Evolutionary conservation across 768 basidiomycete genomes (phyloP).

Genomic region (Gymnopilus dilepis): DNA sequence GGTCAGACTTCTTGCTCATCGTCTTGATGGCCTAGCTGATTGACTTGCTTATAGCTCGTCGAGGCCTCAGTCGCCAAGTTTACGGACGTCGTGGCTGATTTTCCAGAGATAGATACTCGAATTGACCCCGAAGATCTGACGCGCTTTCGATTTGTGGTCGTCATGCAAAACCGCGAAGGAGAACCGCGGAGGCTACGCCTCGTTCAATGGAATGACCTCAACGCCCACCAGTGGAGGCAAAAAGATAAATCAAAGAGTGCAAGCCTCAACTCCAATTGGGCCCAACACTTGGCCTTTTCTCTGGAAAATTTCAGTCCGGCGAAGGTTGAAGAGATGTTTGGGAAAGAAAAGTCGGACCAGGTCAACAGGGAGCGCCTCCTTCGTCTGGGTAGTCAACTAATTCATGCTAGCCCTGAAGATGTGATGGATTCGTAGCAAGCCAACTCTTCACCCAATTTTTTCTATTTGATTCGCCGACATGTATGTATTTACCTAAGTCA

Average conservation of each 20-base stretch:
- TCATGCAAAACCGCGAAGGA: conserved; percentile 6
- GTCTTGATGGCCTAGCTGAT: background rate
- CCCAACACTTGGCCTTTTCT: background rate
- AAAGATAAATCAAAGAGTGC: background rate
- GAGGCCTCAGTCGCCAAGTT: conserved; percentile 5
- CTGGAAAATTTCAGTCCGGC: background rate
- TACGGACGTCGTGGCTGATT: background rate
- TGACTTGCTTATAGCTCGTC: background rate
- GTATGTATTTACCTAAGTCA: no score
- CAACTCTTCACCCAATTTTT: no score
- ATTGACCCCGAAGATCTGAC: conserved; percentile 14
- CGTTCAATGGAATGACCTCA: conserved; percentile 13
- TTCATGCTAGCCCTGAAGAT: no score
- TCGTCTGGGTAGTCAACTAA: no score
- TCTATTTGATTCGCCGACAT: no score
- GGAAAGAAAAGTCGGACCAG: background rate
- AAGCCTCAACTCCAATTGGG: background rate
- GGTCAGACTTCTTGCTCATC: background rate
- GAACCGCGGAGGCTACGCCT: conserved; percentile 5
- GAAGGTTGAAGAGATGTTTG: background rate
- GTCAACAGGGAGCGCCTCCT: background rate
- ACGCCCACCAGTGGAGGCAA: background rate
- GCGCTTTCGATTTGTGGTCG: conserved; percentile 6
- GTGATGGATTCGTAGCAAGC: no score
- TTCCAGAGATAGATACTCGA: background rate